Evolutionary conservation across 2,329 filamentous ascomycete species (phyloP).

Genomic region (Dothideomycetidae sp.): DNA sequence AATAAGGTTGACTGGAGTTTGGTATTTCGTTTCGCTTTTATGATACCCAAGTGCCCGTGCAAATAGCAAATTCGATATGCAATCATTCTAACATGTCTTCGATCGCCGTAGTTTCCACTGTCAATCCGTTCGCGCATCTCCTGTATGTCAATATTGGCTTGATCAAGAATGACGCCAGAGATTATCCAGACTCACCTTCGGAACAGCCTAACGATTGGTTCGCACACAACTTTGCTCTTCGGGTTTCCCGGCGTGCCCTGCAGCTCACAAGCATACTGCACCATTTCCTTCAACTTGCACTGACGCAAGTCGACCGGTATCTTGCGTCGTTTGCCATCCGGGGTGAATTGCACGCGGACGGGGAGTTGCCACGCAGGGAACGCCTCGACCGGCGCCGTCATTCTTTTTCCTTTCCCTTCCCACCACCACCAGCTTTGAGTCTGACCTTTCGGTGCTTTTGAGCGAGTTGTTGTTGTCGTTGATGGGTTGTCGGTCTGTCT

Average conservation of each 20-base stretch:
- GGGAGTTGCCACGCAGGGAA: conserved; percentile 40
- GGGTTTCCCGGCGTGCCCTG: conserved; percentile 28
- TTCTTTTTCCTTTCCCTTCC: conserved; percentile 17
- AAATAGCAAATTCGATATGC: no score
- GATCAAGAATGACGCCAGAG: conserved; percentile 11
- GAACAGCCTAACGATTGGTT: conserved; percentile 45
- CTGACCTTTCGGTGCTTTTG: background rate
- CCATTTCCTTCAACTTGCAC: conserved; percentile 44
- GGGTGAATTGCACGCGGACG: conserved; percentile 36
- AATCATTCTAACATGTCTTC: conserved; percentile 8
- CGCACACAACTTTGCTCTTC: conserved; percentile 35
- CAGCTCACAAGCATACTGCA: conserved; percentile 49
- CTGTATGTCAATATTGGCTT: no score
- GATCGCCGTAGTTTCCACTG: conserved; percentile 42
- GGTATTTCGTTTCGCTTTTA: no score
- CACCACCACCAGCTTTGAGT: background rate
- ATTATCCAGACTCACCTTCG: conserved; percentile 34
- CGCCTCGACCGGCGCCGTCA: conserved; percentile 42
- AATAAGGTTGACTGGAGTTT: background rate
- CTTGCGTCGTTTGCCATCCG: conserved; percentile 39
- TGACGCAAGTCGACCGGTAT: conserved; percentile 35
- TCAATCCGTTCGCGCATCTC: conserved; percentile 40
- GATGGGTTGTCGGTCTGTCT: background rate
- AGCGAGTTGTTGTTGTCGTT: background rate
- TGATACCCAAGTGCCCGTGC: background rate